Evolutionary conservation across 495 filamentous ascomycete species (phyloP).

Genomic region (Podospora australis): DNA sequence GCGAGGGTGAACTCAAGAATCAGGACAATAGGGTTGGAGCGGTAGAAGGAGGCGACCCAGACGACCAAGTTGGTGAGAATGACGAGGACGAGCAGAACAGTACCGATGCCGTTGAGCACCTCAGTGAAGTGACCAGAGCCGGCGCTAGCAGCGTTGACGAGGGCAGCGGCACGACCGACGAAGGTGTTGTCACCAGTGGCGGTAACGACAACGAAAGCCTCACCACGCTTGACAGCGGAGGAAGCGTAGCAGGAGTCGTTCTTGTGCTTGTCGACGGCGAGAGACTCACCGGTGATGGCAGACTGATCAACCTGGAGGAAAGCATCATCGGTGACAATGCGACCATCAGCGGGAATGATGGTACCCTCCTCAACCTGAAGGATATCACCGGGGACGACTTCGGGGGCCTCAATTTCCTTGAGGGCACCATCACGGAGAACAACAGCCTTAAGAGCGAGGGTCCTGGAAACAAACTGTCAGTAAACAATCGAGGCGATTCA

Average conservation of each 20-base stretch:
- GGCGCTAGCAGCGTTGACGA: constrained; percentile 67
- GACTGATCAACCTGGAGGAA: constrained; percentile 91
- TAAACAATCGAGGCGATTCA: too few species aligned
- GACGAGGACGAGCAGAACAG: constrained; percentile 73
- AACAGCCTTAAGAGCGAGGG: constrained; percentile 75
- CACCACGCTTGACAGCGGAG: constrained; percentile 83
- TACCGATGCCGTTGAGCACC: constrained; percentile 80
- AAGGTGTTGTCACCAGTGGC: constrained; percentile 82
- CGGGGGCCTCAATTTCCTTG: constrained; percentile 65
- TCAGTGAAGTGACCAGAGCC: constrained; percentile 83
- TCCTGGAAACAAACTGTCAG: too few species aligned
- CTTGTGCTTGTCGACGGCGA: constrained; percentile 82
- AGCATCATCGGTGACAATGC: constrained; percentile 69
- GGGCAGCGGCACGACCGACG: constrained; percentile 79
- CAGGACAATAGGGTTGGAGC: constrained; percentile 63
- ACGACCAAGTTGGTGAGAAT: constrained; percentile 71
- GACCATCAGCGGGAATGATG: constrained; percentile 84
- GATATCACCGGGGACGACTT: constrained; percentile 87
- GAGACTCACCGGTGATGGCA: constrained; percentile 84
- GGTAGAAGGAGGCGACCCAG: constrained; percentile 84
- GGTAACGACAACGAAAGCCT: constrained; percentile 73
- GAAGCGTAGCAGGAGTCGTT: constrained; percentile 75
- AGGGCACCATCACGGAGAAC: constrained; percentile 71
- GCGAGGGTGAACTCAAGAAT: constrained; percentile 82
- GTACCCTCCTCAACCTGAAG: constrained; percentile 84